Percentiles rank a stretch among this genome's conserved stretches.
Conservation (phyloP, 75 land plant genomes). For the Selaginella tamariscina region DNA sequence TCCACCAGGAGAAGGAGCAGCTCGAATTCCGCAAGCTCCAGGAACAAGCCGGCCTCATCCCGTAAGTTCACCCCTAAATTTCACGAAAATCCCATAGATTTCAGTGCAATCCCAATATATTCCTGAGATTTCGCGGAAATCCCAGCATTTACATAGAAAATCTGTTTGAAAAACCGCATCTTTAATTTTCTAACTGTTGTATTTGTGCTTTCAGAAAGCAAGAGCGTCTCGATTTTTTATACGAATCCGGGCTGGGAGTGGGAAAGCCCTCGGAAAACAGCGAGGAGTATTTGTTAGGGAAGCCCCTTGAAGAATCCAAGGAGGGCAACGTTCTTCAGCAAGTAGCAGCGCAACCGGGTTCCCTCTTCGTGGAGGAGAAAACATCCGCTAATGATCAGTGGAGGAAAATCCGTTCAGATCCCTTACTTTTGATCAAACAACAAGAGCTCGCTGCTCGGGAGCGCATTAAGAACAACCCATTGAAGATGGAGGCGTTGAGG, state of each 20-base stretch:
- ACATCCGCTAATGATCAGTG: slow-evolving; percentile 91
- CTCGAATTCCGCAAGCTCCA: slow-evolving; percentile 78
- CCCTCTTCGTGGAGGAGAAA: slow-evolving; percentile 78
- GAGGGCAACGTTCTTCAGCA: slow-evolving; percentile 22
- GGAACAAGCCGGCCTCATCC: slow-evolving; percentile 90
- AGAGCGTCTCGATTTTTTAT: slow-evolving; percentile 88
- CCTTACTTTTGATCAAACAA: slow-evolving; percentile 78
- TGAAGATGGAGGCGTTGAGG: slow-evolving; percentile 75
- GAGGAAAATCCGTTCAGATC: slow-evolving; percentile 95
- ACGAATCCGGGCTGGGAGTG: slow-evolving; percentile 85
- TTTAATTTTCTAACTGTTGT: not conserved
- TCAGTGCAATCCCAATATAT: too few species aligned
- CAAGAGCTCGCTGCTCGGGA: slow-evolving; percentile 87
- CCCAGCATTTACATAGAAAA: not conserved
- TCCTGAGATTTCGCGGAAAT: not conserved
- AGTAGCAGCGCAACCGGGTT: slow-evolving; percentile 62
- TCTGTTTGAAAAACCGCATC: not conserved
- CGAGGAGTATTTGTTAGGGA: slow-evolving; percentile 36
- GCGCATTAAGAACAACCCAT: slow-evolving; percentile 76
- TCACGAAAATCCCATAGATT: too few species aligned
- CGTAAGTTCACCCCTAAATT: too few species aligned
- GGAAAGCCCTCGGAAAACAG: slow-evolving; percentile 53
- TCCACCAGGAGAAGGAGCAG: slow-evolving; percentile 72
- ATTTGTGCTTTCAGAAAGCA: slow-evolving; percentile 42
- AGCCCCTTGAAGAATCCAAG: slow-evolving; percentile 26